phyloP scores from a whole-genome alignment of 2,329 filamentous ascomycete genomes.

The Coniella lustricola region DNA sequence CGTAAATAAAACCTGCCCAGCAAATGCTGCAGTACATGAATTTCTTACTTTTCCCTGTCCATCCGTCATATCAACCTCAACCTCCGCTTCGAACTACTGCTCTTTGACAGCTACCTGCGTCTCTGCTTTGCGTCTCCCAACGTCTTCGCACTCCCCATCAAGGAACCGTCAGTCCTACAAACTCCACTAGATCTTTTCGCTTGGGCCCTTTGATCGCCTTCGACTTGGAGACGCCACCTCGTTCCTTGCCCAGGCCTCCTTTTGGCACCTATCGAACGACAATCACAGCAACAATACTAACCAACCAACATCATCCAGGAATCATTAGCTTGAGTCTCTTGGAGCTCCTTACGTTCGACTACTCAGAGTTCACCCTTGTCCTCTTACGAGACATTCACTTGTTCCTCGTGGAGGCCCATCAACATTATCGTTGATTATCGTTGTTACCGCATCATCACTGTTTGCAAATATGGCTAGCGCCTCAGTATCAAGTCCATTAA shows the following conservation, averaged over 20 bases:
- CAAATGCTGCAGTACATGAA: background rate
- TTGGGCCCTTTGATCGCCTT: slow-evolving; percentile 40
- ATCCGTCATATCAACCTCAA: slow-evolving; percentile 9
- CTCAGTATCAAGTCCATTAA: slow-evolving; percentile 81
- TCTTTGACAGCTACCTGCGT: background rate
- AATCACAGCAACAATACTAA: slow-evolving; percentile 35
- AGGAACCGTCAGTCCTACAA: slow-evolving; percentile 23
- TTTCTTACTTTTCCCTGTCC: slow-evolving; percentile 3
- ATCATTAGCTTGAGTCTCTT: slow-evolving; percentile 55
- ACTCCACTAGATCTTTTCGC: slow-evolving; percentile 45
- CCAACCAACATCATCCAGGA: slow-evolving; percentile 39
- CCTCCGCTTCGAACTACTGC: background rate
- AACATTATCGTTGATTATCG: slow-evolving; percentile 18
- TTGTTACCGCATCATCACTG: slow-evolving; percentile 25
- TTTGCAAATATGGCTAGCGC: slow-evolving; percentile 64
- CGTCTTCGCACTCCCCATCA: slow-evolving; percentile 21
- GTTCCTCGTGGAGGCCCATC: slow-evolving; percentile 37
- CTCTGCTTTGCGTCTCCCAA: slow-evolving; percentile 16
- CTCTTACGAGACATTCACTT: slow-evolving; percentile 38
- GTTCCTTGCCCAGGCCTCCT: slow-evolving; percentile 34
- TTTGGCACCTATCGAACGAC: slow-evolving; percentile 39
- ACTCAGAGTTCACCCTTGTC: slow-evolving; percentile 32
- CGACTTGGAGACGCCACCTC: slow-evolving; percentile 31
- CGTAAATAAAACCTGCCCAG: slow-evolving; percentile 1
- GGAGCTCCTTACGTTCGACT: slow-evolving; percentile 43